Evolutionary conservation across 352 stramenopile species (phyloP).

Genomic region (Phytophthora niederhauseri): DNA sequence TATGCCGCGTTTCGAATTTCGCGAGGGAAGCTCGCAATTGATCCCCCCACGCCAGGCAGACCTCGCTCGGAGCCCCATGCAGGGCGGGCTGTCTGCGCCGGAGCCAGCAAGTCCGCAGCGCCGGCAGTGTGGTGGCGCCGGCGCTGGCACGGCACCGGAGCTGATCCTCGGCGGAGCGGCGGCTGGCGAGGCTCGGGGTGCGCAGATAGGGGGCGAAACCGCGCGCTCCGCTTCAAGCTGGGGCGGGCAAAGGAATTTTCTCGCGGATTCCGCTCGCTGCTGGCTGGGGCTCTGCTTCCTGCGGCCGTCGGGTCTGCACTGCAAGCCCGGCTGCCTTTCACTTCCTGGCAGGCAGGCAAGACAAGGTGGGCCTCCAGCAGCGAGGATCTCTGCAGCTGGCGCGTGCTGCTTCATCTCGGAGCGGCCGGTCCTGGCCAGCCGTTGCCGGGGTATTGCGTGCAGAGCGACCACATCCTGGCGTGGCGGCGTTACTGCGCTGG

Average conservation of each 20-base stretch:
- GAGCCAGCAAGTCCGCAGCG: too few species aligned
- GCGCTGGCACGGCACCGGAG: neutral
- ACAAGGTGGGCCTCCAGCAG: too few species aligned
- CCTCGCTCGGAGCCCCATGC: neutral
- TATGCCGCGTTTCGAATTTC: slow-evolving; percentile 30
- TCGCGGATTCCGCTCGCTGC: slow-evolving; percentile 9
- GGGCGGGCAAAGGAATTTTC: slow-evolving; percentile 10
- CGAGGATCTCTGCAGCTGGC: neutral
- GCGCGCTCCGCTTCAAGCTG: slow-evolving; percentile 2
- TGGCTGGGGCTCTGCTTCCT: too few species aligned
- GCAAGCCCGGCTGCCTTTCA: neutral
- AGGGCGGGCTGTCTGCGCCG: neutral
- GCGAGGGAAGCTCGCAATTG: neutral
- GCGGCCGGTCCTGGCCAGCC: slow-evolving; percentile 16
- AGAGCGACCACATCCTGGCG: slow-evolving; percentile 20
- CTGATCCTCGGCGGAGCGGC: neutral
- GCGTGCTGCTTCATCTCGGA: slow-evolving; percentile 2
- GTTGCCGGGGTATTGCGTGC: slow-evolving; percentile 3
- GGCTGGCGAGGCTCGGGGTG: neutral
- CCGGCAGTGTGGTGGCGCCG: neutral
- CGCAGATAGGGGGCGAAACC: neutral
- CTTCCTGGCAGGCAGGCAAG: too few species aligned
- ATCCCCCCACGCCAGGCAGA: neutral
- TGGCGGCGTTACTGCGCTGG: slow-evolving; percentile 11
- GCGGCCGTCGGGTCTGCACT: neutral